Evolutionary conservation across 2,329 filamentous ascomycete species (phyloP).

Genomic region (Nannizziopsis arthrosporioides): DNA sequence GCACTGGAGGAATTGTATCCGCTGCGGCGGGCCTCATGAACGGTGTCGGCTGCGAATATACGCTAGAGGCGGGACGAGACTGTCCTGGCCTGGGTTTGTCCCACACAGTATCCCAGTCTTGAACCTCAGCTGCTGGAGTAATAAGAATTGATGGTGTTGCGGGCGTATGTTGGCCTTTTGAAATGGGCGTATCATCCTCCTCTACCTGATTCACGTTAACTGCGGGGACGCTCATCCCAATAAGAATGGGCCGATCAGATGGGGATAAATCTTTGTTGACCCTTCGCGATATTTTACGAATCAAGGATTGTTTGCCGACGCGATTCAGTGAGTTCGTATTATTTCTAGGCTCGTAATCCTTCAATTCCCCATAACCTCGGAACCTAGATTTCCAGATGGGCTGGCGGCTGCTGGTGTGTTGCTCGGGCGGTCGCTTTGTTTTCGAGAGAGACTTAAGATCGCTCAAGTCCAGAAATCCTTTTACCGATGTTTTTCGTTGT

Average conservation of each 20-base stretch:
- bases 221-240: conserved; percentile 34
- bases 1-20: conserved; percentile 30
- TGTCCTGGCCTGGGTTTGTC: conserved; percentile 11
- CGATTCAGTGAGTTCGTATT: neutral
- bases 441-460: conserved; percentile 29
- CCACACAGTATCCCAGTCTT: conserved; percentile 25
- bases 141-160: conserved; percentile 37
- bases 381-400: conserved; percentile 17
- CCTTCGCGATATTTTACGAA: conserved; percentile 4
- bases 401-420: conserved; percentile 7
- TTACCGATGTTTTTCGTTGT: neutral
- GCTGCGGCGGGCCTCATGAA: conserved; percentile 14
- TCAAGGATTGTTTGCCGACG: conserved; percentile 8
- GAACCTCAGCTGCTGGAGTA: conserved; percentile 34
- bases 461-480: conserved; percentile 27
- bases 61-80: conserved; percentile 31
- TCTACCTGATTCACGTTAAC: conserved; percentile 19
- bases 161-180: conserved; percentile 25
- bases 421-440: conserved; percentile 18
- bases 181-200: conserved; percentile 9
- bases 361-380: conserved; percentile 18
- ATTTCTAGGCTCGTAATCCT: conserved; percentile 14
- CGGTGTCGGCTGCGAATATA: conserved; percentile 35
- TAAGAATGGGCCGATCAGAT: conserved; percentile 36
- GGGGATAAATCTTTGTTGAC: conserved; percentile 31